Evolutionary conservation across 352 stramenopile genomes (phyloP).

Genomic region (Globisporangium rhizosaccharum): DNA sequence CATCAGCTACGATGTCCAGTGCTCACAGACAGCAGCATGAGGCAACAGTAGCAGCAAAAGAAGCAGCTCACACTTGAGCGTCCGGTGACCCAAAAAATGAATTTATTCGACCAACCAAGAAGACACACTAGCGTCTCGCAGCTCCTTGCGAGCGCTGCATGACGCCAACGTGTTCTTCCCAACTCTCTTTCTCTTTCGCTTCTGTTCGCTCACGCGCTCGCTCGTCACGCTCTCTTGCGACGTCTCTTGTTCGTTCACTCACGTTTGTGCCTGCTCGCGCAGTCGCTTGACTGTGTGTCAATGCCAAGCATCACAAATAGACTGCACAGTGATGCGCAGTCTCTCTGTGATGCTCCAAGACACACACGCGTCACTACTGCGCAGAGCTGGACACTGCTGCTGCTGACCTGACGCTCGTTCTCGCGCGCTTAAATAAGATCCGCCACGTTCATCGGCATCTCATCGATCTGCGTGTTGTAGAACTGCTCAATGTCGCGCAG

Average conservation of each 20-base stretch:
- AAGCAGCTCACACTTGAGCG: too few species aligned
- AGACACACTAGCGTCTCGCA: neutral
- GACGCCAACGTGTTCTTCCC: neutral
- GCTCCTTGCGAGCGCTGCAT: neutral
- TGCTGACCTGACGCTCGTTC: neutral
- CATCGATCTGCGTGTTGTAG: slow-evolving; percentile 99
- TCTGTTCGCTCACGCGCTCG: slow-evolving; percentile 27
- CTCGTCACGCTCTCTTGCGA: neutral
- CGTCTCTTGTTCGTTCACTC: neutral
- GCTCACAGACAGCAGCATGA: neutral
- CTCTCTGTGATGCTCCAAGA: too few species aligned
- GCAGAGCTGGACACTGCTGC: too few species aligned
- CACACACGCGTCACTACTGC: too few species aligned
- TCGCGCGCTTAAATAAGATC: slow-evolving; percentile 95
- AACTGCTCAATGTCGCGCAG: slow-evolving; percentile 99
- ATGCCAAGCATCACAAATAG: too few species aligned
- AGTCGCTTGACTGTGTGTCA: too few species aligned
- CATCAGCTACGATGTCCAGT: too few species aligned
- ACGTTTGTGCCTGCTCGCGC: neutral
- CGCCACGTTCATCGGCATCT: slow-evolving; percentile 99
- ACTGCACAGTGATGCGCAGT: too few species aligned
- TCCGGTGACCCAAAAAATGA: slow-evolving; percentile 14
- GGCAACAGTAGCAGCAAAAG: neutral
- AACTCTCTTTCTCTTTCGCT: slow-evolving; percentile 24
- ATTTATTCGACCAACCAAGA: slow-evolving; percentile 17